Conservation (phyloP, 2,329 filamentous ascomycete genomes). For the Diplodia seriata region DNA sequence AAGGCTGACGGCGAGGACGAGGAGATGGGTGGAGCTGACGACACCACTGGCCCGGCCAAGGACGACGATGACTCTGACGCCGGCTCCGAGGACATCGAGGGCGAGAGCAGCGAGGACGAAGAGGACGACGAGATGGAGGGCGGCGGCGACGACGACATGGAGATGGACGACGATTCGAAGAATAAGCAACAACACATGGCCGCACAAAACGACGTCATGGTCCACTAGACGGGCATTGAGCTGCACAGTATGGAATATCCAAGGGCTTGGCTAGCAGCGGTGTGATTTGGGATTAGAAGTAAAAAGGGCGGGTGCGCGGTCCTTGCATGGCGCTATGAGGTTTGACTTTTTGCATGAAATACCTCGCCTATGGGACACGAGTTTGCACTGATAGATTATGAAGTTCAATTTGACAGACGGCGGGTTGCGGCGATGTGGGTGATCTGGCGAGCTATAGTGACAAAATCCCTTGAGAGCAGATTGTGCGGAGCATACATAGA, state of each 20-base stretch:
- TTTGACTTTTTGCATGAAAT: slow-evolving; percentile 27
- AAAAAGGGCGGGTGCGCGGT: slow-evolving; percentile 15
- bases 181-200: slow-evolving; percentile 41
- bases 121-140: slow-evolving; percentile 70
- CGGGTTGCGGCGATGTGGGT: not conserved
- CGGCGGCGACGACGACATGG: slow-evolving; percentile 64
- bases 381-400: slow-evolving; percentile 29
- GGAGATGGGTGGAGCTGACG: slow-evolving; percentile 77
- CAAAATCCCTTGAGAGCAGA: too few species aligned
- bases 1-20: slow-evolving; percentile 66
- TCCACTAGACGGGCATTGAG: slow-evolving; percentile 41
- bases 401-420: not conserved
- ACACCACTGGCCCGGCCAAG: slow-evolving; percentile 56
- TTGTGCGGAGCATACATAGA: not conserved
- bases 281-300: slow-evolving; percentile 3
- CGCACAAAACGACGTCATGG: slow-evolving; percentile 46
- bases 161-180: slow-evolving; percentile 61
- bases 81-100: slow-evolving; percentile 79
- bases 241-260: not conserved
- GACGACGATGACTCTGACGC: slow-evolving; percentile 73
- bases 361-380: slow-evolving; percentile 22
- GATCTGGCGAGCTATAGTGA: not conserved
- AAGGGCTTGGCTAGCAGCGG: slow-evolving; percentile 8
- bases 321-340: slow-evolving; percentile 21
- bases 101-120: slow-evolving; percentile 75